Conservation (phyloP, 192 early-diverging fungal genomes). For the Geranomyces michiganensis region DNA sequence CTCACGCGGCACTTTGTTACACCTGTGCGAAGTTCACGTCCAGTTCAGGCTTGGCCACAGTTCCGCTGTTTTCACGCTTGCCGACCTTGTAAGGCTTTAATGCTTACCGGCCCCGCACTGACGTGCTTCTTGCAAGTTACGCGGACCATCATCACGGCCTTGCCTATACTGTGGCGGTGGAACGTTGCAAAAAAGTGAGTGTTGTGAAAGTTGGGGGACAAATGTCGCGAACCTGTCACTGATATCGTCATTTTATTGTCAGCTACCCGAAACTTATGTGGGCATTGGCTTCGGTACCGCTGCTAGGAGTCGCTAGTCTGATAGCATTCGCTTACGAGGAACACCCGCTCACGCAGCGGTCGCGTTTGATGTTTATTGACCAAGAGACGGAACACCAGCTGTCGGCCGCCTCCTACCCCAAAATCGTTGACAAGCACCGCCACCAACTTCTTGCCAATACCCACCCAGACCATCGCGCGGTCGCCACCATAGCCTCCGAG, state of each 20-base stretch:
- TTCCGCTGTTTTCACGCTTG: not conserved
- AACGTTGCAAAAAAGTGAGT: conserved; percentile 16
- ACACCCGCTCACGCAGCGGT: conserved; percentile 37
- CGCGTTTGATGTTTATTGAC: conserved; percentile 46
- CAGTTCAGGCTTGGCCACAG: too few relatives aligned
- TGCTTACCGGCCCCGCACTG: conserved; percentile 13
- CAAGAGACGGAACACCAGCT: conserved; percentile 34
- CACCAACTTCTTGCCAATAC: conserved; percentile 19
- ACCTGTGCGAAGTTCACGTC: too few relatives aligned
- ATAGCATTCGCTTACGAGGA: conserved; percentile 28
- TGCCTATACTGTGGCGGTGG: conserved; percentile 38
- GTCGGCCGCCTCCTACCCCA: conserved; percentile 28
- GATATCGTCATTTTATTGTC: not conserved
- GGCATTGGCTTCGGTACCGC: conserved; percentile 26
- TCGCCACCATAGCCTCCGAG: conserved; percentile 22
- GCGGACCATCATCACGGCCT: conserved; percentile 25
- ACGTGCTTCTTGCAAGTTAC: conserved; percentile 24
- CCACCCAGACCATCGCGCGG: conserved; percentile 16
- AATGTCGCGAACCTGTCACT: not conserved
- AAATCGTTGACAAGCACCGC: conserved; percentile 16
- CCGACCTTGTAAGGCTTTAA: not conserved
- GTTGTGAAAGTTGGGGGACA: not conserved
- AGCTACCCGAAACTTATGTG: conserved; percentile 32
- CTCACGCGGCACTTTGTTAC: too few relatives aligned
- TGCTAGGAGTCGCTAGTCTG: conserved; percentile 7